Base-by-base conservation (phyloP, 352 stramenopile species). In the Phytophthora ohioensis region DNA sequence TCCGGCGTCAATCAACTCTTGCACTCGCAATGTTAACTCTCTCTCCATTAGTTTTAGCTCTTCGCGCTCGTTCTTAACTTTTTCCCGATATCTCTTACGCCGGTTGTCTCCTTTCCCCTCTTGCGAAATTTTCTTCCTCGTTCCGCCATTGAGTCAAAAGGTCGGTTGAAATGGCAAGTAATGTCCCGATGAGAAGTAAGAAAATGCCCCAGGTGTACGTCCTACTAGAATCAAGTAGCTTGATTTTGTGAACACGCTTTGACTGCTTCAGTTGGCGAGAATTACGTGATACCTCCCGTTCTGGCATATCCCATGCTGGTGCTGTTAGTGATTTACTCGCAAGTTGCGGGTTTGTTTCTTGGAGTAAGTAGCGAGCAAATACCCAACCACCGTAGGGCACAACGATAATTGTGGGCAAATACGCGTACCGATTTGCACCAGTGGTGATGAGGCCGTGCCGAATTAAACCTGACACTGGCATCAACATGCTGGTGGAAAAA, bases 391-490 rank as follows among this genome's bases (percentile, higher is more conserved):
- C 64, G 17, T 82, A 76, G 8, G 77, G 75, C 15, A 88, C 75
- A 4, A 85, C 27, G 1, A 78, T 61, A 15, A 81, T 67, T 3
- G 63, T 76, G 5, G 82, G 57, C 9, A 90, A 71, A 65, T 93
- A 93, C 17, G 76, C 72, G 56, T 93, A 93, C 3, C 85, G 83
- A 55, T 91, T 78, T 4, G 67, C 60, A 11, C 66, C 55, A 27
- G 73, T 70, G 5, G 77, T 45, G 21, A 91, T 66, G 12, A 91
- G 77, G 2, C 85, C 84, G 21, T 93, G 85, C 53, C 89, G 85
- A 15, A 93, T 73, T 12, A 93, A 53, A 0, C 85, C 83, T 5
- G 70, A 79, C 3, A 83, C 82, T 0, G 84, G 85, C 27, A 91
- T 42, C 9, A 88, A 17, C 70, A 90, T 84, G 1, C 56, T 27